These are phyloP conservation scores for Zygosaccharomyces pseudobailii DNA, from an alignment of 1,139 yeast species.

Conservation along the genomic window DNA sequence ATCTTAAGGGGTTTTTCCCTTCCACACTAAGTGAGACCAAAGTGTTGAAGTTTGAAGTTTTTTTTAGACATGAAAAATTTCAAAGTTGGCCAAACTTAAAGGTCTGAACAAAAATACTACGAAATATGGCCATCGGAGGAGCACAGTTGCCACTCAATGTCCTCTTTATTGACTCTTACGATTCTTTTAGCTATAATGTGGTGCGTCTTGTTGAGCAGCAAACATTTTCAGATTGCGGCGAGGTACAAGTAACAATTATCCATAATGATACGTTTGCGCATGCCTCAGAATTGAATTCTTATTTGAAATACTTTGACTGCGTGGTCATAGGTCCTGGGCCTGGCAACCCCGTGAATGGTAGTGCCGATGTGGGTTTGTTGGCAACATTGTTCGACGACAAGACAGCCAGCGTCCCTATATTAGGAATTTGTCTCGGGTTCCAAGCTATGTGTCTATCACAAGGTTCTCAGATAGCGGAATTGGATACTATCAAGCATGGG, in stretches of 20 bases:
- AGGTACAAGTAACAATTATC: conserved; percentile 56
- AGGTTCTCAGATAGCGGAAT: conserved; percentile 53
- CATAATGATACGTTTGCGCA: conserved; percentile 63
- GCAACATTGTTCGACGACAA: conserved; percentile 35
- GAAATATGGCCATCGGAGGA: neutral
- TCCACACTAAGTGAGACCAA: neutral
- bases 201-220: conserved; percentile 53
- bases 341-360: conserved; percentile 65
- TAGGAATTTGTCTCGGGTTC: conserved; percentile 93
- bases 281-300: conserved; percentile 37
- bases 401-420: conserved; percentile 49
- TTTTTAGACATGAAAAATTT: neutral
- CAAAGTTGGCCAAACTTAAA: neutral
- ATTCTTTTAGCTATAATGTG: conserved; percentile 86
- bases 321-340: conserved; percentile 96
- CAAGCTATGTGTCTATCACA: conserved; percentile 71
- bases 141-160: conserved; percentile 18
- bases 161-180: conserved; percentile 85
- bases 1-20: conserved; percentile 23
- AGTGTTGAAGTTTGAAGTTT: neutral
- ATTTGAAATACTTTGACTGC: conserved; percentile 56
- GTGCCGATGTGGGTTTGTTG: conserved; percentile 72
- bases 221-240: conserved; percentile 37
- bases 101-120: neutral
- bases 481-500: conserved; percentile 73